Base-by-base conservation (phyloP, 2,329 filamentous ascomycete species). In the Penicillium nordicum region DNA sequence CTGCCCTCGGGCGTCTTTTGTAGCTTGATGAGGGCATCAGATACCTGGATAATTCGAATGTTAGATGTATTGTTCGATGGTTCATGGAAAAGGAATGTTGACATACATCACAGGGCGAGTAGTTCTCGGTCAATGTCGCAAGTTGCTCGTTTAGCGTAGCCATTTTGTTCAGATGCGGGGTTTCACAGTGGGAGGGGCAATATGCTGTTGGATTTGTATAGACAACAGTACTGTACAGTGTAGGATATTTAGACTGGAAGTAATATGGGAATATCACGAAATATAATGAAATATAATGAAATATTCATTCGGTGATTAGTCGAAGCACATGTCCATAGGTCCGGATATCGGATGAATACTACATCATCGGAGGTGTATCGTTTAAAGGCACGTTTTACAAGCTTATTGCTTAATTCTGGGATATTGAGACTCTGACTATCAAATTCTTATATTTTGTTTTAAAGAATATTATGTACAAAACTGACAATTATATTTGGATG, bases 21-120 rank as follows among this genome's bases (percentile, higher is more conserved):
- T 46, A 92, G 79, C 67, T 87, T 89, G 53, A 90, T 79, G 2
- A 92, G 80, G 6, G 87, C 88, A 70, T 92, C 88, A 11, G 88
- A 89, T 58, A 90, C 78, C 79, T 89, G 50, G 34, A 30, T 5
- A 5, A 14, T 38, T 8, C 12, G n/a, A 27, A 25, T 12, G 45
- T 46, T 25, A 46, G 42, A 47, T 29, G 10, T 30, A 38, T 2
- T 18, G 11, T 34, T 30, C 3, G 12, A 12, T 16, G 3, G 8
- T 10, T n/a, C 7, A 30, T 30, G 18, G n/a, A 9, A 9, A 21
- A 18, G 4, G 3, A 32, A 36, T 5, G 5, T 9, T 47, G 3
- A 50, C 63, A 48, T 68, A 78, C 76, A 73, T 78, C 76, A 55
- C 76, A 78, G 14, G 75, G 74, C 25, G 75, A 76, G 59, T 71